These are phyloP conservation scores for Lachnellula suecica DNA, from an alignment of 2,329 filamentous ascomycete genomes.

Conservation along the genomic window DNA sequence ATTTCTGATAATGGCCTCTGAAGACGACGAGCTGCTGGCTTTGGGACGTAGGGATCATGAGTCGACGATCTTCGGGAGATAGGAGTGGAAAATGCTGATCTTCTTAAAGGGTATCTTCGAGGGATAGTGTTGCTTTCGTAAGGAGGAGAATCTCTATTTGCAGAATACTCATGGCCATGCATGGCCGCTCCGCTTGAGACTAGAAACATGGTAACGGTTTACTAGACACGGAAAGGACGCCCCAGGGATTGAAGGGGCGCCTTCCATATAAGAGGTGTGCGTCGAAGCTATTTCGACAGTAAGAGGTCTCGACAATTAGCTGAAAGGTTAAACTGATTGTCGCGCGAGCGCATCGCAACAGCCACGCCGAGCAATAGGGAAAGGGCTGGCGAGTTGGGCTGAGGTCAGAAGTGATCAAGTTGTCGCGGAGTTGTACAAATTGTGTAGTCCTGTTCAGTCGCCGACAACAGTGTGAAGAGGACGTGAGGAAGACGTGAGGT, in stretches of 20 bases:
- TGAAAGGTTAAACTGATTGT: background rate
- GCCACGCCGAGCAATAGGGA: too few species aligned
- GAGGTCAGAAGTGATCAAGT: slow-evolving; percentile 9
- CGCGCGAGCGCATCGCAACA: slow-evolving; percentile 8
- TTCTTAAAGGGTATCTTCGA: slow-evolving; percentile 25
- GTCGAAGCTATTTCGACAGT: slow-evolving; percentile 2
- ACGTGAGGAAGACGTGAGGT: background rate
- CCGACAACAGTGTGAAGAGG: background rate
- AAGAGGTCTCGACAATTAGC: background rate
- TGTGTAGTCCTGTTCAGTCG: too few species aligned
- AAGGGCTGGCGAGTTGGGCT: slow-evolving; percentile 12
- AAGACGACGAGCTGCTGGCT: slow-evolving; percentile 9
- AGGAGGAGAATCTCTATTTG: slow-evolving; percentile 10
- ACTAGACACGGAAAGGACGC: slow-evolving; percentile 16
- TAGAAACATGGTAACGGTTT: slow-evolving; percentile 29
- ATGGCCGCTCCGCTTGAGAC: slow-evolving; percentile 27
- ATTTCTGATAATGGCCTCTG: slow-evolving; percentile 28
- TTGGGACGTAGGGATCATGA: slow-evolving; percentile 21
- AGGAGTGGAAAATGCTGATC: slow-evolving; percentile 32
- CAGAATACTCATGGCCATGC: slow-evolving; percentile 29
- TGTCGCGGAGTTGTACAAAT: background rate
- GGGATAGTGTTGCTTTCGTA: slow-evolving; percentile 15
- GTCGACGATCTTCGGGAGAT: slow-evolving; percentile 21
- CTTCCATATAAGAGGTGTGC: slow-evolving; percentile 11
- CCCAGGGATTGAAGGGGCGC: slow-evolving; percentile 18